phyloP scores from a whole-genome alignment of 2,329 filamentous ascomycete species.

The Fusarium sp. region DNA sequence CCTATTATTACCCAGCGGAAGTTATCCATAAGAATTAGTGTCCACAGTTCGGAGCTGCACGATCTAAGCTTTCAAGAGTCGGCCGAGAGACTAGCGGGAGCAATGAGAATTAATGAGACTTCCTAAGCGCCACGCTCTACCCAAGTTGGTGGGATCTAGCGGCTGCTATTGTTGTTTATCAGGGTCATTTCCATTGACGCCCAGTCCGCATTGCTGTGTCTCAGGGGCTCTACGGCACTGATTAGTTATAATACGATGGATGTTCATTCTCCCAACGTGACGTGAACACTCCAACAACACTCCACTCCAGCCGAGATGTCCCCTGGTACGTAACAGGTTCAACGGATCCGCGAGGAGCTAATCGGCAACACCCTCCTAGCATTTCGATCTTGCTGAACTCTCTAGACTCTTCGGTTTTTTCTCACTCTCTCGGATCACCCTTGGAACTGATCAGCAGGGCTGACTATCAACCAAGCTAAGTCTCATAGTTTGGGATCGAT shows the following conservation, averaged over 20 bases:
- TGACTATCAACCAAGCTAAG: not conserved
- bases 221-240: not conserved
- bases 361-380: slow-evolving; percentile 1
- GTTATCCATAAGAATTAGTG: not conserved
- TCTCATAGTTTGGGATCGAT: not conserved
- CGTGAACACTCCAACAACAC: slow-evolving; percentile 21
- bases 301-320: slow-evolving; percentile 24
- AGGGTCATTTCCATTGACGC: not conserved
- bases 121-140: slow-evolving; percentile 14
- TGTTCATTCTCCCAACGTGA: slow-evolving; percentile 25
- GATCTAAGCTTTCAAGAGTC: slow-evolving; percentile 13
- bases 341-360: slow-evolving; percentile 15
- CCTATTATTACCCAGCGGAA: slow-evolving; percentile 1
- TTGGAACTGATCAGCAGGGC: not conserved
- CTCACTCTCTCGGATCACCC: not conserved
- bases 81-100: slow-evolving; percentile 10
- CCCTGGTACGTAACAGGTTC: slow-evolving; percentile 8
- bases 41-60: not conserved
- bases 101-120: slow-evolving; percentile 4
- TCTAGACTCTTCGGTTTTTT: slow-evolving; percentile 1
- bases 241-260: not conserved
- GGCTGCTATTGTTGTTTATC: not conserved
- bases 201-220: not conserved
- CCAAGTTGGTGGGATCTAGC: not conserved
- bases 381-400: slow-evolving; percentile 3